Evolutionary conservation across 139 green algal species (phyloP).

Genomic region (Chlamydomonas asymmetrica): DNA sequence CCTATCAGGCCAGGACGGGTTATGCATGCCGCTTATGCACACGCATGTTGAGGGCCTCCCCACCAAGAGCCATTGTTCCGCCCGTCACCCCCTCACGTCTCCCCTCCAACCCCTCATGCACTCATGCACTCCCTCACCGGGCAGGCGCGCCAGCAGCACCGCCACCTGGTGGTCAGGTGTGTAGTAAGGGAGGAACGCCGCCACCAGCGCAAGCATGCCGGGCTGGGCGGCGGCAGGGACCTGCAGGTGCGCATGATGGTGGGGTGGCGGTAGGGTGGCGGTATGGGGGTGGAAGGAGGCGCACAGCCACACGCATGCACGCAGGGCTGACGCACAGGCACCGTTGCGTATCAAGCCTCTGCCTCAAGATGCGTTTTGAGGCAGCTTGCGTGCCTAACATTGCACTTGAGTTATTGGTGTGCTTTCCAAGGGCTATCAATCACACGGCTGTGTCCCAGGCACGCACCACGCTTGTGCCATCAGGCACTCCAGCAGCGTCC

Average conservation of each 20-base stretch:
- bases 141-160: slow-evolving; percentile 2
- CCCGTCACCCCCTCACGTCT: background rate
- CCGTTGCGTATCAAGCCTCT: too few relatives aligned
- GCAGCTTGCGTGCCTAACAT: too few relatives aligned
- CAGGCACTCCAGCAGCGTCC: too few relatives aligned
- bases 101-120: too few relatives aligned
- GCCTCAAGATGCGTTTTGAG: too few relatives aligned
- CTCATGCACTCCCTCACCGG: too few relatives aligned
- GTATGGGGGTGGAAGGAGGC: background rate
- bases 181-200: slow-evolving; percentile 77
- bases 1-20: background rate
- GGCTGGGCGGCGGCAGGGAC: slow-evolving; percentile 48
- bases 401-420: too few relatives aligned
- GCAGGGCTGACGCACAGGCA: too few relatives aligned
- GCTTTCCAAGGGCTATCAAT: too few relatives aligned
- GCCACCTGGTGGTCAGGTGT: background rate
- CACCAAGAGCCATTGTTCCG: background rate
- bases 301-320: too few relatives aligned
- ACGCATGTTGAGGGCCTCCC: background rate
- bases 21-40: background rate
- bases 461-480: too few relatives aligned
- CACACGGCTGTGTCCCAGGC: too few relatives aligned
- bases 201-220: slow-evolving; percentile 52
- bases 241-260: background rate
- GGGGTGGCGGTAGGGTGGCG: background rate